Evolutionary conservation across 352 stramenopile species (phyloP).

Genomic region (Pythium aristosporum): DNA sequence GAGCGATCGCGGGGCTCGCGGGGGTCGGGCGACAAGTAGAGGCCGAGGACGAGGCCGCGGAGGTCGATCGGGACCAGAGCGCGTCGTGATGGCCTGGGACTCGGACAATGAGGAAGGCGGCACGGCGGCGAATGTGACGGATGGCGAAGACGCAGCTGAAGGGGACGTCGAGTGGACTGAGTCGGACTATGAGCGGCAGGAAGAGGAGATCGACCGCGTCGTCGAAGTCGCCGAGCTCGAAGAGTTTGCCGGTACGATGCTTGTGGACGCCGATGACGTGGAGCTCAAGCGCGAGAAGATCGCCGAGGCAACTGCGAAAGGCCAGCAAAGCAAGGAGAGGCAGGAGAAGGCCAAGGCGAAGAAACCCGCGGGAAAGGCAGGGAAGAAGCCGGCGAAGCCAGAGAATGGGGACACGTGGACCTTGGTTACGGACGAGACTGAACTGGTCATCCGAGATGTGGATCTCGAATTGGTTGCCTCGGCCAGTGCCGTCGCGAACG

Average conservation of each 20-base stretch:
- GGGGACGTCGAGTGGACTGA: slow-evolving; percentile 8
- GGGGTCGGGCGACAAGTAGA: slow-evolving; percentile 4
- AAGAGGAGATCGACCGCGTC: slow-evolving; percentile 24
- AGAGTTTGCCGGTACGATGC: slow-evolving; percentile 27
- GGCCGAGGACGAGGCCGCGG: slow-evolving; percentile 21
- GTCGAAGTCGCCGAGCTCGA: slow-evolving; percentile 19
- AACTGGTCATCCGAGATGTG: slow-evolving; percentile 17
- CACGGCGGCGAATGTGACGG: neutral
- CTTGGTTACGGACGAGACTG: slow-evolving; percentile 13
- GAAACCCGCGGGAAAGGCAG: slow-evolving; percentile 5
- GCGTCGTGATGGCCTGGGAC: slow-evolving; percentile 17
- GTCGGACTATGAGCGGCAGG: slow-evolving; percentile 21
- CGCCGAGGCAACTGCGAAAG: neutral
- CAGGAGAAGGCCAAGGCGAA: slow-evolving; percentile 21
- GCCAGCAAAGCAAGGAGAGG: slow-evolving; percentile 12
- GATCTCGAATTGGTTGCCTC: slow-evolving; percentile 3
- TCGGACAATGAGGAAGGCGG: slow-evolving; percentile 5
- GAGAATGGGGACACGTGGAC: slow-evolving; percentile 1
- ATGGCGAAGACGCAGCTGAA: neutral
- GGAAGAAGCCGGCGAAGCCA: slow-evolving; percentile 24
- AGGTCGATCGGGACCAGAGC: neutral
- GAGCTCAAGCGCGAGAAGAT: slow-evolving; percentile 14
- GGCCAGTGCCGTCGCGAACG: slow-evolving; percentile 11
- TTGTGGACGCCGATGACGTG: slow-evolving; percentile 28
- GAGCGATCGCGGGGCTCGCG: slow-evolving; percentile 10